Conservation (phyloP, 192 early-diverging fungal genomes). For the Linnemannia zychae region DNA sequence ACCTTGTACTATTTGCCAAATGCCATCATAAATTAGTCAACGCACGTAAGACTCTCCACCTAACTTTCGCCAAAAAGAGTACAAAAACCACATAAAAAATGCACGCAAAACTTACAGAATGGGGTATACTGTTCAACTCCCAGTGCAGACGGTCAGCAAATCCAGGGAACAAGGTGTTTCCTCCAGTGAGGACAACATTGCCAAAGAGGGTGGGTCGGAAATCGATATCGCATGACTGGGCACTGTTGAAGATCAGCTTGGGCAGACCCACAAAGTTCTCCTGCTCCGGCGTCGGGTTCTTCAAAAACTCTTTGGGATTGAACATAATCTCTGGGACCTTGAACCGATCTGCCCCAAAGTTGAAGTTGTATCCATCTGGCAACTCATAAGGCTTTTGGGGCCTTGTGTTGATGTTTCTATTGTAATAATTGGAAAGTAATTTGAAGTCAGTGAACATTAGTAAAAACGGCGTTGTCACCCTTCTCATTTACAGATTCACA, state of each 20-base stretch:
- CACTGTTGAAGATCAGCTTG: constrained; percentile 80
- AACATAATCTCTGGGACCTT: constrained; percentile 90
- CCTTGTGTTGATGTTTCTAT: constrained; percentile 66
- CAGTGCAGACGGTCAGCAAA: constrained; percentile 88
- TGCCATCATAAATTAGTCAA: not conserved
- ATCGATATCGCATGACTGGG: constrained; percentile 88
- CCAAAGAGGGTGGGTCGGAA: constrained; percentile 83
- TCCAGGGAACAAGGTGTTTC: constrained; percentile 87
- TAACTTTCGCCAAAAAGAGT: not conserved
- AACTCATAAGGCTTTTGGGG: constrained; percentile 95
- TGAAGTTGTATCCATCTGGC: constrained; percentile 92
- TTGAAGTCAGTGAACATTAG: not conserved
- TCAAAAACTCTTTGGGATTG: constrained; percentile 76
- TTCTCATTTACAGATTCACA: no score
- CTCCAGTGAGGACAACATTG: constrained; percentile 93
- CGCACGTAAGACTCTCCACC: no score
- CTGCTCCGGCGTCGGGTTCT: constrained; percentile 52
- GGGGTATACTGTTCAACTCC: constrained; percentile 74
- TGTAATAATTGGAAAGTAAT: not conserved
- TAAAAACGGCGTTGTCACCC: no score
- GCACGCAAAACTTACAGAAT: constrained; percentile 68
- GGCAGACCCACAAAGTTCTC: constrained; percentile 72
- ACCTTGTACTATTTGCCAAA: constrained; percentile 72
- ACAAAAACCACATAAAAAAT: not conserved
- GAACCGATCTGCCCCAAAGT: constrained; percentile 85